Percentiles rank a stretch among this genome's conserved stretches.
phyloP scores from a whole-genome alignment of 371 early-diverging fungal genomes.

The Apophysomyces ossiformis region DNA sequence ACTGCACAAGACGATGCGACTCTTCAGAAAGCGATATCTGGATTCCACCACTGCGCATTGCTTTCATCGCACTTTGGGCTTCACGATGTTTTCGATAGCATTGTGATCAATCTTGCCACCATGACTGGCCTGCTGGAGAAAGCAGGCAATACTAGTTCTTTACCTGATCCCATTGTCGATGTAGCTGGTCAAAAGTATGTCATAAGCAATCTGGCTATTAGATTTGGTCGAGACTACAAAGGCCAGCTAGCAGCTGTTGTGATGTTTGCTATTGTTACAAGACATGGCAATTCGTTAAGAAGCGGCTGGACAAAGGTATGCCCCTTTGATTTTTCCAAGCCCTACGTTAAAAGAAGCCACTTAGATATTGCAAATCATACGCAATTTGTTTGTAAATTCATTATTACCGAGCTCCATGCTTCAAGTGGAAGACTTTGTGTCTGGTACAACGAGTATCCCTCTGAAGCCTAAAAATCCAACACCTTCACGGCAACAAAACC shows the following conservation, averaged over 20 bases:
- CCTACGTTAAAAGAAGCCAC: neutral
- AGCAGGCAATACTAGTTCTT: conserved; percentile 43
- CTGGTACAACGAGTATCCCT: conserved; percentile 72
- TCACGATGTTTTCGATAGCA: conserved; percentile 78
- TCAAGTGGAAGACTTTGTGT: conserved; percentile 77
- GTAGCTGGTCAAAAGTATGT: conserved; percentile 67
- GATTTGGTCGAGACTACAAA: conserved; percentile 88
- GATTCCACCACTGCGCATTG: conserved; percentile 80
- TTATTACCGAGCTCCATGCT: conserved; percentile 66
- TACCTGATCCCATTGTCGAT: conserved; percentile 64
- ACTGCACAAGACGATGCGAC: conserved; percentile 81
- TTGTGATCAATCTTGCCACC: conserved; percentile 74
- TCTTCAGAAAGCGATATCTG: conserved; percentile 80
- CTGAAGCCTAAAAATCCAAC: conserved; percentile 62
- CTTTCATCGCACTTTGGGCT: conserved; percentile 77
- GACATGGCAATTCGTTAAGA: conserved; percentile 73
- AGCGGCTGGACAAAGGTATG: conserved; percentile 76
- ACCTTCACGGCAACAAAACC: conserved; percentile 52
- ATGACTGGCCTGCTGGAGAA: conserved; percentile 77
- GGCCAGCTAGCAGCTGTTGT: conserved; percentile 89
- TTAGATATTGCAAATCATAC: conserved; percentile 69
- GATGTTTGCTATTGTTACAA: conserved; percentile 76
- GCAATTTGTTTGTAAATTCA: conserved; percentile 83
- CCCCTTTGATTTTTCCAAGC: neutral
- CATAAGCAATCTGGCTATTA: conserved; percentile 74